Evolutionary conservation across 345 rosid species (phyloP).

Genomic region (Garcia nutans): DNA sequence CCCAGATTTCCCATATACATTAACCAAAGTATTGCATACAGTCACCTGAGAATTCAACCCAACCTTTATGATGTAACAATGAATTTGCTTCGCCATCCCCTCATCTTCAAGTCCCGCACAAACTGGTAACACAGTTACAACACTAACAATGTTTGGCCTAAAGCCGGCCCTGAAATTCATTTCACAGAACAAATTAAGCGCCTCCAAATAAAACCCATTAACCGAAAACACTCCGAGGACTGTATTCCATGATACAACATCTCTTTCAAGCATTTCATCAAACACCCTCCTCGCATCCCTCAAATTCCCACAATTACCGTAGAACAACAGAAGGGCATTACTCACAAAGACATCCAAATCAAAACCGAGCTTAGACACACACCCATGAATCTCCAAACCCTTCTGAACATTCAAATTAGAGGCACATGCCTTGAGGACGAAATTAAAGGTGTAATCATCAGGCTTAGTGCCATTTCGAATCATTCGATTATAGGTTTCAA

Average conservation of each 20-base stretch:
- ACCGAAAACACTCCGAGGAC: slow-evolving; percentile 34
- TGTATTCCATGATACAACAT: slow-evolving; percentile 47
- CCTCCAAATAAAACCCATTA: slow-evolving; percentile 32
- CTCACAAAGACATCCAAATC: slow-evolving; percentile 40
- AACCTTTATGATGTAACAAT: slow-evolving; percentile 35
- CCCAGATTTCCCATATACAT: slow-evolving; percentile 51
- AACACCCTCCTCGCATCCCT: slow-evolving; percentile 30
- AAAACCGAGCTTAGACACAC: slow-evolving; percentile 49
- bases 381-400: slow-evolving; percentile 64
- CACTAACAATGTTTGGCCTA: slow-evolving; percentile 38
- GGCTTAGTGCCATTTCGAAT: slow-evolving; percentile 39
- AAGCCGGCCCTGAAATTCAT: slow-evolving; percentile 32
- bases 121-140: slow-evolving; percentile 31
- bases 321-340: slow-evolving; percentile 42
- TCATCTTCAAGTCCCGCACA: slow-evolving; percentile 23
- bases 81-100: slow-evolving; percentile 38
- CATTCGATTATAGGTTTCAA: slow-evolving; percentile 40
- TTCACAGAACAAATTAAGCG: slow-evolving; percentile 29
- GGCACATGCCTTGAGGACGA: slow-evolving; percentile 47
- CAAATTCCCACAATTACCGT: slow-evolving; percentile 32
- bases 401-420: slow-evolving; percentile 37
- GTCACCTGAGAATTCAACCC: slow-evolving; percentile 41
- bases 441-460: slow-evolving; percentile 50
- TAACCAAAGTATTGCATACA: slow-evolving; percentile 45
- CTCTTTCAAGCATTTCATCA: slow-evolving; percentile 52